Base-by-base conservation (phyloP, 1,139 yeast species). In the Nakaseomyces nivariensis region DNA sequence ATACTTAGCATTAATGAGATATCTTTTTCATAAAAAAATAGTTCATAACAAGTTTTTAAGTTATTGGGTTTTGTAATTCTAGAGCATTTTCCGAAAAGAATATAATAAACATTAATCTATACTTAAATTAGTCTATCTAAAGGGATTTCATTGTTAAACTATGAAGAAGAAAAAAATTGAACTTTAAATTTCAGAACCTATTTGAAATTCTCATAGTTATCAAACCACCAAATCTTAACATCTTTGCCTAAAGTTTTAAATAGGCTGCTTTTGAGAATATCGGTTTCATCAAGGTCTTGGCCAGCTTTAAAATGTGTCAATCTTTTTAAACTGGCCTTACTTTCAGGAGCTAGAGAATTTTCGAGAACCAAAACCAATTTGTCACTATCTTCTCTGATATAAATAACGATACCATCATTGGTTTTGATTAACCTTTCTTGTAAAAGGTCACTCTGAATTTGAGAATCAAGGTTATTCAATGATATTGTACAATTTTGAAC, bases 381-480 rank as follows among this genome's bases (percentile, higher is more conserved):
- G 6, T 54, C 46, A 3, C 52, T 49, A 44, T 53, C 55, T 10
- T 58, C 56, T 10, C 51, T 51, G 13, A 63, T 49, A 45, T 62
- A 65, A 51, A 67, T 63, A 9, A 64, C 47, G 25, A 65, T 45
- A 0, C 69, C 69, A 48, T 65, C 64, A 48, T 58, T 61, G 25
- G 63, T 52, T 32, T 61, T 63, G 3, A 63, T 36, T 27, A 65
- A 49, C 46, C 63, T 57, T 49, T 62, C 65, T 31, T 62, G 65
- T 29, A n/a, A 9, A 7, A 41, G 8, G n/a, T 41, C 13, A 5
- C 3, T n/a, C 8, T 29, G 11, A 6, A 25, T 25, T 24, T 11
- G 10, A 5, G 42, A 38, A 17, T 38, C 4, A 4, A 38, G 27
- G 11, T 25, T 26, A 11, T 38, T 38, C 31, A 38, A 13, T 38